Evolutionary conservation across 129 eudicot species (phyloP).

Genomic region (Saposhnikovia divaricata): DNA sequence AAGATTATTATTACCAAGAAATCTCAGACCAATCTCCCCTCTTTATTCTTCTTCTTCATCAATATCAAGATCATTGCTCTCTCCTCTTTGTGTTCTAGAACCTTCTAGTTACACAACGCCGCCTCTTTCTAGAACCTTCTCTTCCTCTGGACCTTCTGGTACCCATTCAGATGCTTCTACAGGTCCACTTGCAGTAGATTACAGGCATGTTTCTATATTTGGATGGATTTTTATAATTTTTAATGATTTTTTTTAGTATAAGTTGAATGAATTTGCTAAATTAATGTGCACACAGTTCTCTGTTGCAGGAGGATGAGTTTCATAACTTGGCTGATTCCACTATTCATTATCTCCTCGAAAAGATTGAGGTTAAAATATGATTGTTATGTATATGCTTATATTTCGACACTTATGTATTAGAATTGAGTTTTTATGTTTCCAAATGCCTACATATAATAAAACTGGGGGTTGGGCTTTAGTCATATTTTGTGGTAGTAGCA

Average conservation of each 20-base stretch:
- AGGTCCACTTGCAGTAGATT: constrained; percentile 58
- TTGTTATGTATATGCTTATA: no score
- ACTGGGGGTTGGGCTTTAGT: no score
- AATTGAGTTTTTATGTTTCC: no score
- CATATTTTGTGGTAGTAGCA: not conserved
- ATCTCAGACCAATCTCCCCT: constrained; percentile 1
- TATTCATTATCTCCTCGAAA: constrained; percentile 77
- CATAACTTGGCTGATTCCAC: constrained; percentile 85
- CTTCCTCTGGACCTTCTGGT: constrained; percentile 28
- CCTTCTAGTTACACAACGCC: constrained; percentile 3
- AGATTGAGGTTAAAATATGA: constrained; percentile 59
- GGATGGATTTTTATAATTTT: not conserved
- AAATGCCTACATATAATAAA: no score
- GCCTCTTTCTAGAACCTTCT: constrained; percentile 26
- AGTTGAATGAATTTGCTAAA: not conserved
- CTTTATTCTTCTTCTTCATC: constrained; percentile 17
- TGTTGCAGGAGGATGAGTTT: constrained; percentile 83
- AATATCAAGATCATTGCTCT: not conserved
- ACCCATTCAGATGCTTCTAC: constrained; percentile 22
- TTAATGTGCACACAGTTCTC: constrained; percentile 49
- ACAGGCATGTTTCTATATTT: constrained; percentile 29
- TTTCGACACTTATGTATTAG: no score
- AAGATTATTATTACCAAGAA: constrained; percentile 28
- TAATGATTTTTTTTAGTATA: not conserved
- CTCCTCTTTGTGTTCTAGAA: constrained; percentile 14